phyloP scores from a whole-genome alignment of 1,139 yeast species.

The Taphrina wiesneri region DNA sequence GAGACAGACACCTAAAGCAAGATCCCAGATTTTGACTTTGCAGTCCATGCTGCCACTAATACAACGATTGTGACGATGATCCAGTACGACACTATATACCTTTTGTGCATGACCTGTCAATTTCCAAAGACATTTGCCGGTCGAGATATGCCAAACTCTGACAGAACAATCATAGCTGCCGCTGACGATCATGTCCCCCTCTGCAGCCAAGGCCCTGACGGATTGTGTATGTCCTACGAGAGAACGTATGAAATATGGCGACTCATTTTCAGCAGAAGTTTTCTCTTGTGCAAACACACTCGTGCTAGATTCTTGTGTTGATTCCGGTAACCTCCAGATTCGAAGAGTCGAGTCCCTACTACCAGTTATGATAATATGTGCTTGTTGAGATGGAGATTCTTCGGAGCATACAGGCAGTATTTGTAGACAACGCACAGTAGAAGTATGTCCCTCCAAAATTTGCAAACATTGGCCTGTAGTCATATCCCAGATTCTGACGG shows the following conservation, averaged over 20 bases:
- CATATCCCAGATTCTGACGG: constrained; percentile 89
- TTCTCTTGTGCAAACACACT: neutral
- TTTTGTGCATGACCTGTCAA: constrained; percentile 82
- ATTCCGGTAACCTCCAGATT: constrained; percentile 76
- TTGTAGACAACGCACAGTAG: constrained; percentile 89
- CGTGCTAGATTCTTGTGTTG: constrained; percentile 48
- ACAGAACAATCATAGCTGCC: constrained; percentile 92
- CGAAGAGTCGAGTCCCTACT: constrained; percentile 87
- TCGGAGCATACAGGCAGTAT: constrained; percentile 58
- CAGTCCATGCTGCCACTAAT: constrained; percentile 93
- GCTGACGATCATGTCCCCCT: constrained; percentile 78
- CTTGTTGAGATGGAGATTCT: constrained; percentile 54
- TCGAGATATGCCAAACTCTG: constrained; percentile 85
- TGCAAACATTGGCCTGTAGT: constrained; percentile 75
- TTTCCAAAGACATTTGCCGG: constrained; percentile 70
- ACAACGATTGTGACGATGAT: constrained; percentile 71
- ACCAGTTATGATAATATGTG: constrained; percentile 75
- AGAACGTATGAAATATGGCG: constrained; percentile 74
- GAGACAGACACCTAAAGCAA: constrained; percentile 68
- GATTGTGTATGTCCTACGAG: constrained; percentile 82
- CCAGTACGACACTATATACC: constrained; percentile 84
- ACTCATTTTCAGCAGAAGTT: constrained; percentile 45
- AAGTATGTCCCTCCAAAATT: constrained; percentile 87
- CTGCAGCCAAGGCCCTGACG: constrained; percentile 84
- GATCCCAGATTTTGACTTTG: constrained; percentile 85